Conservation (phyloP, 441 rosid genomes). For the Erysimum cheiri region DNA sequence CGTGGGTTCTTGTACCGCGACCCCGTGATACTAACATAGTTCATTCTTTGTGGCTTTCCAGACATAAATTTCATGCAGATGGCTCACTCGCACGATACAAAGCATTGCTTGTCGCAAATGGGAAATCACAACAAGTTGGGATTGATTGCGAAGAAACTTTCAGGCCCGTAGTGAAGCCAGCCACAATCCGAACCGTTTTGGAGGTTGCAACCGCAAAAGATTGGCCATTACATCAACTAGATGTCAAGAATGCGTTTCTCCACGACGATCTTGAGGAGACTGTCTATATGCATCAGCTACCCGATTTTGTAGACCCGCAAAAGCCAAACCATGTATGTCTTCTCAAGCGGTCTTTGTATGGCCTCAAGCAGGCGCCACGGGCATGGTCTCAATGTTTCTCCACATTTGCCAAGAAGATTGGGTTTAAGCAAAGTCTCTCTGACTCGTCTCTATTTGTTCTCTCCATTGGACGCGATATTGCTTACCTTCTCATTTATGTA, state of each 20-base stretch:
- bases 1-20: not conserved
- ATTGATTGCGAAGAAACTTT: not conserved
- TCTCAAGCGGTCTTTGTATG: fast-evolving
- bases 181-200: not conserved
- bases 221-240: not conserved
- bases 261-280: not conserved
- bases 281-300: not conserved
- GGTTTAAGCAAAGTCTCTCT: not conserved
- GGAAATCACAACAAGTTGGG: too few relatives aligned
- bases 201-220: not conserved
- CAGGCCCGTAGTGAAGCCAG: not conserved
- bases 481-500: too few relatives aligned
- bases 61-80: not conserved
- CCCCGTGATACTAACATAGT: not conserved
- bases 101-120: not conserved
- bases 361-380: not conserved
- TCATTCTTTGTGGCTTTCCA: not conserved
- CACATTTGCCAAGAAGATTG: not conserved
- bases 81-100: not conserved
- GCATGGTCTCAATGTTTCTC: not conserved
- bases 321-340: not conserved
- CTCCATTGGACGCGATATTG: too few relatives aligned
- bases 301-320: not conserved
- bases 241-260: not conserved
- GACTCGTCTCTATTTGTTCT: not conserved